Percentiles rank a stretch among this genome's conserved stretches.
Evolutionary conservation across 139 green algal species (phyloP).

Genomic region (Asterochloris sp.): DNA sequence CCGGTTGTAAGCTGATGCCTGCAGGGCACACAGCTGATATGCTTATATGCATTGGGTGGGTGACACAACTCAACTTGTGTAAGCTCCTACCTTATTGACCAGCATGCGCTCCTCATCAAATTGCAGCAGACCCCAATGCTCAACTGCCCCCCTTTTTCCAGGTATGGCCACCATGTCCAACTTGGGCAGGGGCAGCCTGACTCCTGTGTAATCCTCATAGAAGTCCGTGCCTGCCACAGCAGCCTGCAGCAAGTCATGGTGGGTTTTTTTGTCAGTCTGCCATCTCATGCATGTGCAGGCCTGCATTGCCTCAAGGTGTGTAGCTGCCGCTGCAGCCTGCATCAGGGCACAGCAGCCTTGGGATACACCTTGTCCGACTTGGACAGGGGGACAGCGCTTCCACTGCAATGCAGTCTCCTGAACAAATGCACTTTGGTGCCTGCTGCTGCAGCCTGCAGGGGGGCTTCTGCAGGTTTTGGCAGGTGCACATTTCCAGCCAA

Average conservation of each 20-base stretch:
- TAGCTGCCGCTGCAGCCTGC: background rate
- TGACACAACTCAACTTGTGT: too few relatives aligned
- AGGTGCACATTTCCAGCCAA: too few relatives aligned
- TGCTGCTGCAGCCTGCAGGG: too few relatives aligned
- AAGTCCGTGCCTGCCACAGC: slow-evolving; percentile 5
- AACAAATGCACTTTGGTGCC: background rate
- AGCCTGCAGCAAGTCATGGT: background rate
- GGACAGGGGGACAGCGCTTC: background rate
- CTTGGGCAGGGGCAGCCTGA: slow-evolving; percentile 39
- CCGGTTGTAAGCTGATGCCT: background rate
- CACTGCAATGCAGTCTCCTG: background rate
- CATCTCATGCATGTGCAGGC: background rate
- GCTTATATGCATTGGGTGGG: too few relatives aligned
- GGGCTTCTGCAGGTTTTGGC: too few relatives aligned
- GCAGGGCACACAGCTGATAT: too few relatives aligned
- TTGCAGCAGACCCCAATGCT: slow-evolving; percentile 62
- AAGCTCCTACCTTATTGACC: slow-evolving; percentile 15
- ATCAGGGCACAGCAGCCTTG: background rate
- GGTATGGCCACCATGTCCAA: slow-evolving; percentile 55
- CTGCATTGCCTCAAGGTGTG: background rate
- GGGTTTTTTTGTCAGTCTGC: background rate
- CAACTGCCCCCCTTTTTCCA: slow-evolving; percentile 42
- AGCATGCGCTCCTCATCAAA: slow-evolving; percentile 48
- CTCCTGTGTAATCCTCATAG: slow-evolving; percentile 27
- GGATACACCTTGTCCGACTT: background rate